phyloP scores from a whole-genome alignment of 2,329 filamentous ascomycete genomes.

The Microthyrium microscopicum region DNA sequence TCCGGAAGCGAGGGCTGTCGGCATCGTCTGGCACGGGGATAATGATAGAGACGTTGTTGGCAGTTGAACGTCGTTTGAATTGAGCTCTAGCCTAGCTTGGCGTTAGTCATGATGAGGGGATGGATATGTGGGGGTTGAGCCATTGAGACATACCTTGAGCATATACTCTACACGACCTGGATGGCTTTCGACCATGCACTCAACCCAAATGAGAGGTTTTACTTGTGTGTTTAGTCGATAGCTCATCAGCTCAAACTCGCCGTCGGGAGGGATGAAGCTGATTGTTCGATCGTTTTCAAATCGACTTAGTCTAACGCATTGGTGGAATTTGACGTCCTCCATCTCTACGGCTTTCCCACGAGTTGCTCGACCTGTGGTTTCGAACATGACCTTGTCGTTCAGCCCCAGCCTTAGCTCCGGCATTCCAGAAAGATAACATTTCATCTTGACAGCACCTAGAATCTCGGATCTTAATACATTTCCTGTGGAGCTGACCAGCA shows the following conservation, averaged over 20 bases:
- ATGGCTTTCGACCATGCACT: constrained; percentile 92
- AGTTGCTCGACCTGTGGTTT: constrained; percentile 86
- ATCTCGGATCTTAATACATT: constrained; percentile 95
- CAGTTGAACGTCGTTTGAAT: constrained; percentile 93
- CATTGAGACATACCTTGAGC: constrained; percentile 62
- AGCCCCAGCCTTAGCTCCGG: constrained; percentile 83
- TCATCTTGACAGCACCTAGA: constrained; percentile 96
- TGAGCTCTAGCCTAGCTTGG: constrained; percentile 59
- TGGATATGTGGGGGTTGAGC: too few relatives aligned
- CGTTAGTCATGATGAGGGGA: not conserved
- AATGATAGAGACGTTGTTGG: constrained; percentile 96
- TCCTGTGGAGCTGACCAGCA: constrained; percentile 83
- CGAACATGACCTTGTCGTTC: constrained; percentile 99
- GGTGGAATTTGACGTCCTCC: constrained; percentile 99
- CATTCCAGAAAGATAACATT: constrained; percentile 97
- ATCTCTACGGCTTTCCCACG: constrained; percentile 96
- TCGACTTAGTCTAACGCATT: constrained; percentile 84
- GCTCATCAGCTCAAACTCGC: constrained; percentile 98
- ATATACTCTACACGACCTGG: constrained; percentile 96
- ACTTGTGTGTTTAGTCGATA: constrained; percentile 98
- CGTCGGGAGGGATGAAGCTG: constrained; percentile 95
- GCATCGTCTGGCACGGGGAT: constrained; percentile 96
- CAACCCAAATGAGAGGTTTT: constrained; percentile 97
- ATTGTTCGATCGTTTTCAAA: constrained; percentile 99
- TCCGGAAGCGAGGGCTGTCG: constrained; percentile 88